Evolutionary conservation across 139 green algal species (phyloP).

Genomic region (Picochlorum sp.): DNA sequence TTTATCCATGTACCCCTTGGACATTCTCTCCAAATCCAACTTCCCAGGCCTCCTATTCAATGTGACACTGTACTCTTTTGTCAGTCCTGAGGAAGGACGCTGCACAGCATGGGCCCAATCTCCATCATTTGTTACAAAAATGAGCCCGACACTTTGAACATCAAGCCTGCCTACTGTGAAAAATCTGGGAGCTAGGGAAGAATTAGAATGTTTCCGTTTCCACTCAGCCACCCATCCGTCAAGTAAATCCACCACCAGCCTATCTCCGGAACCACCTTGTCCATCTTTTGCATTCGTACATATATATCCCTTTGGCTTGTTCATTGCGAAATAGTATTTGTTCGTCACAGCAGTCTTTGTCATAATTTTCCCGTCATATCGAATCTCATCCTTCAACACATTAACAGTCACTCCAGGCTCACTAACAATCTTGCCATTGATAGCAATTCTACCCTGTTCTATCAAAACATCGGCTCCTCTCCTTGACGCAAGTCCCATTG

Average conservation of each 20-base stretch:
- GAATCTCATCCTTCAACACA: conserved; percentile 44
- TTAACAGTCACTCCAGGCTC: conserved; percentile 48
- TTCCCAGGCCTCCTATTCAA: conserved; percentile 25
- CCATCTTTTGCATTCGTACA: conserved; percentile 40
- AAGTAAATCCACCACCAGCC: conserved; percentile 32
- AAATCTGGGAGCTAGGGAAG: conserved; percentile 54
- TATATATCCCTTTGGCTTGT: conserved; percentile 82
- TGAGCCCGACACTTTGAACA: conserved; percentile 72
- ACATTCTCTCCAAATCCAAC: conserved; percentile 39
- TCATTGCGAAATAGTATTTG: conserved; percentile 46
- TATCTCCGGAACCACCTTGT: neutral
- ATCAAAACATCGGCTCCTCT: conserved; percentile 78
- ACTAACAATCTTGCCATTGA: conserved; percentile 69
- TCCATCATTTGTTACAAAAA: conserved; percentile 96
- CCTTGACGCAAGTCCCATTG: conserved; percentile 72
- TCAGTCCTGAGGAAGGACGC: conserved; percentile 48
- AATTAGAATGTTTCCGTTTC: conserved; percentile 6
- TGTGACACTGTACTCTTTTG: conserved; percentile 72
- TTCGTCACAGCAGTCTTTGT: neutral
- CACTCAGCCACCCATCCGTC: conserved; percentile 18
- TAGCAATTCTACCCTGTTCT: conserved; percentile 55
- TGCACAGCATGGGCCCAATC: conserved; percentile 62
- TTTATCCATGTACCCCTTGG: conserved; percentile 23
- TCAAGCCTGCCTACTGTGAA: conserved; percentile 94
- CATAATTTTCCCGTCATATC: conserved; percentile 43